These are phyloP conservation scores for Candida tammaniensis DNA, from an alignment of 805 yeast species.

Conservation along the genomic window DNA sequence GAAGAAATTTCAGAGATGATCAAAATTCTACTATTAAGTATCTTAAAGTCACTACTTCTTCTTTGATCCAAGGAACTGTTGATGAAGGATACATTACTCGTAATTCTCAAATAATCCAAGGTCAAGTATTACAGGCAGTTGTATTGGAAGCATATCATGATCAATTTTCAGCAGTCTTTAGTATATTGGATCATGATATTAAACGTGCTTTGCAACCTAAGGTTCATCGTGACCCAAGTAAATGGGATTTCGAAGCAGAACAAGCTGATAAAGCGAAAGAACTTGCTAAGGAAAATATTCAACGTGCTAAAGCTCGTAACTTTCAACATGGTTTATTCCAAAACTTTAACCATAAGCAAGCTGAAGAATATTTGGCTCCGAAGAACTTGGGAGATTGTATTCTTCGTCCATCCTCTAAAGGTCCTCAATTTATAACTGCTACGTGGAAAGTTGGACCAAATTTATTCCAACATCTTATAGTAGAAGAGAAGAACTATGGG, in stretches of 20 bases:
- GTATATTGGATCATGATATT: constrained; percentile 66
- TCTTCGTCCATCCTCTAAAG: constrained; percentile 90
- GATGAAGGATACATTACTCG: constrained; percentile 46
- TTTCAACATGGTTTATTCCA: constrained; percentile 90
- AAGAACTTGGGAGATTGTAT: constrained; percentile 88
- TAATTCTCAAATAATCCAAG: constrained; percentile 45
- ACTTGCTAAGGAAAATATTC: constrained; percentile 58
- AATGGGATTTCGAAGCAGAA: constrained; percentile 83
- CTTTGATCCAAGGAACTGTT: constrained; percentile 41
- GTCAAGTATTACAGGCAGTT: constrained; percentile 87
- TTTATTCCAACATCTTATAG: constrained; percentile 87
- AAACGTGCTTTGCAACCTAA: constrained; percentile 49
- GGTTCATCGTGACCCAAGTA: constrained; percentile 51
- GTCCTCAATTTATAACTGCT: constrained; percentile 81
- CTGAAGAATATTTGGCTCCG: constrained; percentile 90
- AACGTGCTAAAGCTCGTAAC: constrained; percentile 68
- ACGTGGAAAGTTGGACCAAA: constrained; percentile 96
- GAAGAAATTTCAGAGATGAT: constrained; percentile 56
- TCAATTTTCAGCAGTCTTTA: constrained; percentile 70
- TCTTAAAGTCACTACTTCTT: constrained; percentile 39
- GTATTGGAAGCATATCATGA: constrained; percentile 68
- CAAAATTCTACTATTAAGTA: constrained; percentile 44
- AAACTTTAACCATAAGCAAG: constrained; percentile 79
- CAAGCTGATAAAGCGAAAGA: constrained; percentile 59
- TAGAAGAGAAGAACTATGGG: constrained; percentile 69